phyloP scores from a whole-genome alignment of 2,329 filamentous ascomycete genomes.

The Plectosphaerella sp. region DNA sequence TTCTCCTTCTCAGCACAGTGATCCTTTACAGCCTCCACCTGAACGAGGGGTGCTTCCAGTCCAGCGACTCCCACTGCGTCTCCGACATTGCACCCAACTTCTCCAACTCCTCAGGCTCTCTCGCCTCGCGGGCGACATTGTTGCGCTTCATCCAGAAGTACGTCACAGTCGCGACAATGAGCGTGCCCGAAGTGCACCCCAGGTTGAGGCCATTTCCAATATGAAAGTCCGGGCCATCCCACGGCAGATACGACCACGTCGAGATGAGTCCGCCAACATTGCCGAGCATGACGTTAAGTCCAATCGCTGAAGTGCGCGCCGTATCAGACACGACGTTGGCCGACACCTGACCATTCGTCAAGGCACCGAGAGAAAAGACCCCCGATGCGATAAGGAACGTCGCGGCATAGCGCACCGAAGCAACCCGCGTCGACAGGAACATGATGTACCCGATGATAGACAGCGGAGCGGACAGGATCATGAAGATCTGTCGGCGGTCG shows the following conservation, averaged over 20 bases:
- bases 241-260: conserved; percentile 12
- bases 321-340: conserved; percentile 69
- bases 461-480: conserved; percentile 53
- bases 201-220: conserved; percentile 13
- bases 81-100: conserved; percentile 5
- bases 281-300: conserved; percentile 46
- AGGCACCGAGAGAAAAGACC: conserved; percentile 57
- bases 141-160: conserved; percentile 12
- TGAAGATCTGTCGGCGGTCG: conserved; percentile 55
- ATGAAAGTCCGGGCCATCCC: conserved; percentile 9
- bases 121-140: conserved; percentile 9
- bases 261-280: conserved; percentile 12
- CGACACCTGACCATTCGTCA: conserved; percentile 61
- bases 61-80: conserved; percentile 6
- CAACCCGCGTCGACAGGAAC: conserved; percentile 52
- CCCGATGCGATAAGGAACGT: conserved; percentile 63
- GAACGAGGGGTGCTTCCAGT: conserved; percentile 14
- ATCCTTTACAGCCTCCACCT: conserved; percentile 6
- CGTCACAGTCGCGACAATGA: conserved; percentile 2
- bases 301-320: conserved; percentile 57
- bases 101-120: conserved; percentile 6
- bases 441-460: conserved; percentile 66
- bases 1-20: too few relatives aligned
- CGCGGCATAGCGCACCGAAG: conserved; percentile 58
- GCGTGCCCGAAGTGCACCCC: conserved; percentile 1